A percentile compares a stretch with the other conserved stretches of the same genome.
Conservation (phyloP, 2,329 filamentous ascomycete genomes). For the Teratosphaeria epicoccoides region DNA sequence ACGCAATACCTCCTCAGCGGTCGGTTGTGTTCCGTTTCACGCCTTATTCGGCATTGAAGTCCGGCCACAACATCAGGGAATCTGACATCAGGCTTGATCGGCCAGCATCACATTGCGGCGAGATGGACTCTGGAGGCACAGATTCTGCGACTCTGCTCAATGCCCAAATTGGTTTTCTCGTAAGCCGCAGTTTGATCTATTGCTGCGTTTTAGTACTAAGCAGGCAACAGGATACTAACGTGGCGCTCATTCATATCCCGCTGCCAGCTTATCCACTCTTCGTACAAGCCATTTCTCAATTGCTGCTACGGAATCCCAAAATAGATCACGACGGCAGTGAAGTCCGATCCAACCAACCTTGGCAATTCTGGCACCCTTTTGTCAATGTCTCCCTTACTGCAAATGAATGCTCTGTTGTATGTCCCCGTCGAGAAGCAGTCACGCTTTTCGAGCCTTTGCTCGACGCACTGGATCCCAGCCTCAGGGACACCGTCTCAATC, state of each 20-base stretch:
- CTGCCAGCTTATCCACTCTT: constrained; percentile 65
- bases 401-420: constrained; percentile 86
- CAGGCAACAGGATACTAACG: constrained; percentile 60
- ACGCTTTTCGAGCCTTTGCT: constrained; percentile 67
- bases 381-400: constrained; percentile 89
- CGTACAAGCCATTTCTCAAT: constrained; percentile 74
- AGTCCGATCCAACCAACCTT: constrained; percentile 27
- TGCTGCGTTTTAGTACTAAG: constrained; percentile 1
- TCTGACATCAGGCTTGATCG: background rate
- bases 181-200: constrained; percentile 22
- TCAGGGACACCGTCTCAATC: constrained; percentile 49
- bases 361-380: constrained; percentile 59
- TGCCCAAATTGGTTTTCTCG: constrained; percentile 40
- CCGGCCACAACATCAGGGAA: background rate
- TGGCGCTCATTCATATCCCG: constrained; percentile 85
- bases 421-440: constrained; percentile 62
- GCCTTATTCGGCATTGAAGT: constrained; percentile 2
- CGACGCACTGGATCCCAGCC: constrained; percentile 44
- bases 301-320: constrained; percentile 49
- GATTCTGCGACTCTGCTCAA: constrained; percentile 36
- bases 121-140: constrained; percentile 15
- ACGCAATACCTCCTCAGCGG: constrained; percentile 1
- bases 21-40: constrained; percentile 1
- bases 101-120: background rate
- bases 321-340: constrained; percentile 33